These are phyloP conservation scores for Homolaphlyctis polyrhiza DNA, from an alignment of 371 early-diverging fungal genomes.

Conservation along the genomic window DNA sequence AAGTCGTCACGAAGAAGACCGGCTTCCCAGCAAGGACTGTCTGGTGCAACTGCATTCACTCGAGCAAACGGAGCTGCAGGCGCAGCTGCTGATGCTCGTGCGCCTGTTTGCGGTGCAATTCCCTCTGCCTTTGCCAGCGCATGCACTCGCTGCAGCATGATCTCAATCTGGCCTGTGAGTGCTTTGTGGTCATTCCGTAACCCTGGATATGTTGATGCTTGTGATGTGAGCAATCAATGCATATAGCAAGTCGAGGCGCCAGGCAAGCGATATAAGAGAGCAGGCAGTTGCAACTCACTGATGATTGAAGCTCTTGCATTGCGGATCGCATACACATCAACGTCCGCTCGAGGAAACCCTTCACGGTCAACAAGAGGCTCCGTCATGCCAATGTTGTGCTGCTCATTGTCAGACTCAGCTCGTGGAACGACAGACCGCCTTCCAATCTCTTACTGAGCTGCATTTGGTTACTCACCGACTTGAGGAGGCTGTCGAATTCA, in stretches of 20 bases:
- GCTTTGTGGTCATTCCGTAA: conserved; percentile 65
- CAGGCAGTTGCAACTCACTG: conserved; percentile 27
- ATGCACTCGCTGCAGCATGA: conserved; percentile 63
- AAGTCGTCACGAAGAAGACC: conserved; percentile 60
- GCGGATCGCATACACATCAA: conserved; percentile 74
- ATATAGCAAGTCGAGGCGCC: too few species aligned
- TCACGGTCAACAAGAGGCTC: conserved; percentile 66
- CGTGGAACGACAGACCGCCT: neutral
- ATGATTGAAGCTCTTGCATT: conserved; percentile 59
- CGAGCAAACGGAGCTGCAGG: conserved; percentile 59
- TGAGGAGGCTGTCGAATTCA: conserved; percentile 46
- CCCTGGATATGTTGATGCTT: too few species aligned
- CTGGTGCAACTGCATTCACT: conserved; percentile 75
- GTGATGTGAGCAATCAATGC: too few species aligned
- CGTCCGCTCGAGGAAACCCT: conserved; percentile 83
- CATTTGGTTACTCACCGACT: conserved; percentile 18
- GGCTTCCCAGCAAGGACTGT: conserved; percentile 70
- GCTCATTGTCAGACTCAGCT: neutral
- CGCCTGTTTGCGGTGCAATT: neutral
- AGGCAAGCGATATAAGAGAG: neutral
- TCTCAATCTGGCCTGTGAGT: conserved; percentile 66
- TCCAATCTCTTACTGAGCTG: too few species aligned
- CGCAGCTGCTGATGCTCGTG: conserved; percentile 6
- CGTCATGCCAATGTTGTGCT: conserved; percentile 68
- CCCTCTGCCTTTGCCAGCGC: conserved; percentile 14